Percentiles rank a stretch among this genome's conserved stretches.
Conservation (phyloP, 768 basidiomycete genomes). For the Rhizopogon vesiculosus region DNA sequence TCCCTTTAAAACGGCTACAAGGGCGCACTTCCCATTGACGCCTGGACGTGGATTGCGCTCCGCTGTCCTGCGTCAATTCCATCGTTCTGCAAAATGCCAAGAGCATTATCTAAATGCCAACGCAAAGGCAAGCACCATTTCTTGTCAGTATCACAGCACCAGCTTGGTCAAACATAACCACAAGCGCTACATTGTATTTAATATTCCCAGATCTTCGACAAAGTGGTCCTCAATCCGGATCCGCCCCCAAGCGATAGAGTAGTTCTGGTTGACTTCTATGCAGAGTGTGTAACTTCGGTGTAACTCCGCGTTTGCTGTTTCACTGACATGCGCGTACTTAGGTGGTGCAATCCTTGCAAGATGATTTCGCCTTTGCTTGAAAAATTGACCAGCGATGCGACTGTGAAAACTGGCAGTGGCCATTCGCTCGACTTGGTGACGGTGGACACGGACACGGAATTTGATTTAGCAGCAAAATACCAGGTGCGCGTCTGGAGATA, state of each 20-base stretch:
- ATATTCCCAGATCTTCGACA: conserved; percentile 29
- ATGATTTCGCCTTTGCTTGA: conserved; percentile 67
- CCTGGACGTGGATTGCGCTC: conserved; percentile 5
- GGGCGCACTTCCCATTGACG: conserved; percentile 4
- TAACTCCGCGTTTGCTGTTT: background rate
- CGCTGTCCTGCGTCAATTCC: conserved; percentile 26
- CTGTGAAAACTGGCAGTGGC: conserved; percentile 46
- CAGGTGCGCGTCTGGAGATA: conserved; percentile 31
- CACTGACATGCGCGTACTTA: conserved; percentile 20
- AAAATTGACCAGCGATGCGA: conserved; percentile 44
- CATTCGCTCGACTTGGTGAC: conserved; percentile 67
- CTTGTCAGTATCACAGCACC: conserved; percentile 1
- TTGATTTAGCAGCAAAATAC: conserved; percentile 45
- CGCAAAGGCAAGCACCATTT: conserved; percentile 33
- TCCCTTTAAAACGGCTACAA: conserved; percentile 11
- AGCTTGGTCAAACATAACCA: background rate
- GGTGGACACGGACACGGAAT: conserved; percentile 55
- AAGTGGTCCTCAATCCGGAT: conserved; percentile 23
- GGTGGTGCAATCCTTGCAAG: conserved; percentile 80
- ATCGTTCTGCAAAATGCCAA: conserved; percentile 29
- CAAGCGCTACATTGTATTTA: background rate
- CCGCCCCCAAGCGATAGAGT: conserved; percentile 40
- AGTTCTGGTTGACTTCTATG: conserved; percentile 76
- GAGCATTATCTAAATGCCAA: conserved; percentile 43
- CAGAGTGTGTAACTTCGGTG: conserved; percentile 50